Conservation (phyloP, 768 basidiomycete species). For the Agaricus bisporus region DNA sequence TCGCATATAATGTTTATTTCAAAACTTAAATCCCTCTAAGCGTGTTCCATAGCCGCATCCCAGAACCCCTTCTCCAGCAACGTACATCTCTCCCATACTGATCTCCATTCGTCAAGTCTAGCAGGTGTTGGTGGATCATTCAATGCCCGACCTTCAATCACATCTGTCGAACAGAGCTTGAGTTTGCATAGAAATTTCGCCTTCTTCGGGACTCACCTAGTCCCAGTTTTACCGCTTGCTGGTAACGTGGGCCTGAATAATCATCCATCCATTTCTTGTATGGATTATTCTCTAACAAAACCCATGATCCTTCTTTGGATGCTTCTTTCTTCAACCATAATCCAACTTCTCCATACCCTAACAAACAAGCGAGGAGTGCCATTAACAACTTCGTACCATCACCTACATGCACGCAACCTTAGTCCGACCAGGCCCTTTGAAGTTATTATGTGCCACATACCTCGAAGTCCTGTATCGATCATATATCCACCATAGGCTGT, state of each 20-base stretch:
- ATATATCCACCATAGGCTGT: constrained; percentile 87
- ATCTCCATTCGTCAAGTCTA: constrained; percentile 58
- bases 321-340: constrained; percentile 68
- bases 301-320: constrained; percentile 41
- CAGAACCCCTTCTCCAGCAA: constrained; percentile 81
- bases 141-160: constrained; percentile 62
- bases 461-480: constrained; percentile 70
- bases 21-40: constrained; percentile 8
- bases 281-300: constrained; percentile 59
- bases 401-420: constrained; percentile 31
- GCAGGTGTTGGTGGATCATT: constrained; percentile 55
- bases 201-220: constrained; percentile 46
- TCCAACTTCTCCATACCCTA: constrained; percentile 92
- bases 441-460: constrained; percentile 24
- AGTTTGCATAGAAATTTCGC: not conserved
- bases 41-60: constrained; percentile 52
- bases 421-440: not conserved
- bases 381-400: constrained; percentile 70
- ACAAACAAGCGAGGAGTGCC: constrained; percentile 77
- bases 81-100: constrained; percentile 73
- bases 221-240: constrained; percentile 64
- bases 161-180: constrained; percentile 38
- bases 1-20: not conserved
- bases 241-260: constrained; percentile 68
- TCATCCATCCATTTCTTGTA: constrained; percentile 77